Evolutionary conservation across 352 stramenopile genomes (phyloP).

Genomic region (Globisporangium ultimum): DNA sequence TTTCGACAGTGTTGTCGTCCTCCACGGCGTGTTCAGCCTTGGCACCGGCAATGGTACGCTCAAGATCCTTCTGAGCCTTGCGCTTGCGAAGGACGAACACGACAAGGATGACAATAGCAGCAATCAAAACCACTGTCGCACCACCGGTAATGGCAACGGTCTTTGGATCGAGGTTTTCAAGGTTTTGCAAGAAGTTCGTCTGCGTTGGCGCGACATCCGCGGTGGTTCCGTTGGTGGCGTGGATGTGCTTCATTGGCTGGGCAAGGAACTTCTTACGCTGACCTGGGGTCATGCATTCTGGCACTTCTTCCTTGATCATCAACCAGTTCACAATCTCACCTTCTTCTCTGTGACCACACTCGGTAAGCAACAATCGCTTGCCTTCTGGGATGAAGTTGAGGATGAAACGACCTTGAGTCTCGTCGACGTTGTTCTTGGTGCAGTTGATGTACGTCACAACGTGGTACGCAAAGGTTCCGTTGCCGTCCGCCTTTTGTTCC

Average conservation of each 20-base stretch:
- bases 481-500: conserved; percentile 75
- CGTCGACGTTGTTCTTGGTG: conserved; percentile 65
- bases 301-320: conserved; percentile 76
- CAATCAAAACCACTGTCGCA: conserved; percentile 56
- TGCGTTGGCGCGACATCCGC: conserved; percentile 34
- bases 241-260: conserved; percentile 86
- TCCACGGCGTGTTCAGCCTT: conserved; percentile 76
- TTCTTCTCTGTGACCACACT: conserved; percentile 81
- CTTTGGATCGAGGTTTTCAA: conserved; percentile 61
- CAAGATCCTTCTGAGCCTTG: conserved; percentile 74
- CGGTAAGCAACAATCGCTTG: conserved; percentile 71
- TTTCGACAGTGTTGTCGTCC: conserved; percentile 54
- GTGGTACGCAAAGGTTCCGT: conserved; percentile 75
- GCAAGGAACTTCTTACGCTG: conserved; percentile 80
- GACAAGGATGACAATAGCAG: conserved; percentile 57
- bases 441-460: conserved; percentile 86
- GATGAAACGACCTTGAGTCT: conserved; percentile 78
- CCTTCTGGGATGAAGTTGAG: conserved; percentile 83
- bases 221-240: conserved; percentile 61
- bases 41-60: conserved; percentile 76
- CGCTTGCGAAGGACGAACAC: conserved; percentile 76
- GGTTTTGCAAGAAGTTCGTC: conserved; percentile 64
- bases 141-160: conserved; percentile 68
- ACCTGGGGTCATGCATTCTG: conserved; percentile 75
- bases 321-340: conserved; percentile 87